Conservation (phyloP, 768 basidiomycete species). For the Suillus sp. region DNA sequence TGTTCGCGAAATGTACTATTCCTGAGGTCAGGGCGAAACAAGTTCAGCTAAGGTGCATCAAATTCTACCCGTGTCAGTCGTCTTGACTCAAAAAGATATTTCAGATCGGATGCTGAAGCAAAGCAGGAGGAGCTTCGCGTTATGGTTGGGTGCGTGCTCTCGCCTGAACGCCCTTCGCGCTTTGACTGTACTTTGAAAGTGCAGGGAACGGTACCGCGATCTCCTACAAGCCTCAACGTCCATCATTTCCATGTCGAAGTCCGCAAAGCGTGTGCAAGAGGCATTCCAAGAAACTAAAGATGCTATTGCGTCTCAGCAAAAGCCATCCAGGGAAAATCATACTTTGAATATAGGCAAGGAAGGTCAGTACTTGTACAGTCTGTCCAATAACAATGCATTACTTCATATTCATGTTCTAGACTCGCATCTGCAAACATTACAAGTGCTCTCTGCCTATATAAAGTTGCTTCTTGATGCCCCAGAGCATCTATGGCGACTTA, state of each 20-base stretch:
- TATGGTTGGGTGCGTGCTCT: conserved; percentile 84
- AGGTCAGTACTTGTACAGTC: conserved; percentile 37
- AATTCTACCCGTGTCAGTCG: conserved; percentile 6
- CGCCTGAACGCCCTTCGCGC: conserved; percentile 5
- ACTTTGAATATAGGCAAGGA: conserved; percentile 40
- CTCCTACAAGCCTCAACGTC: conserved; percentile 84
- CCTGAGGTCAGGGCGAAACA: conserved; percentile 69
- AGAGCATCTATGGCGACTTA: conserved; percentile 86
- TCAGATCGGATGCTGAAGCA: conserved; percentile 77
- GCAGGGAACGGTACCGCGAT: conserved; percentile 88
- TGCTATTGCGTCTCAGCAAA: conserved; percentile 50
- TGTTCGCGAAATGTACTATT: conserved; percentile 73
- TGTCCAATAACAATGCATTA: conserved; percentile 9
- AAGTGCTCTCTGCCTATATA: conserved; percentile 82
- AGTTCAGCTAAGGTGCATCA: conserved; percentile 62
- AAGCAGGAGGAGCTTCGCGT: conserved; percentile 86
- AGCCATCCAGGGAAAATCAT: conserved; percentile 46
- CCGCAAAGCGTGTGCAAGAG: conserved; percentile 63
- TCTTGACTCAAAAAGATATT: conserved; percentile 8
- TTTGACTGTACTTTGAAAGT: conserved; percentile 53
- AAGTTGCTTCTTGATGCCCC: conserved; percentile 92
- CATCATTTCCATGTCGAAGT: conserved; percentile 73
- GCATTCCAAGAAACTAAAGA: conserved; percentile 64
- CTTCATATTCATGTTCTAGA: conserved; percentile 42
- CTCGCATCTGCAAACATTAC: conserved; percentile 64